These are phyloP conservation scores for Rhizopus delemar DNA, from an alignment of 371 early-diverging fungal species.

Conservation along the genomic window DNA sequence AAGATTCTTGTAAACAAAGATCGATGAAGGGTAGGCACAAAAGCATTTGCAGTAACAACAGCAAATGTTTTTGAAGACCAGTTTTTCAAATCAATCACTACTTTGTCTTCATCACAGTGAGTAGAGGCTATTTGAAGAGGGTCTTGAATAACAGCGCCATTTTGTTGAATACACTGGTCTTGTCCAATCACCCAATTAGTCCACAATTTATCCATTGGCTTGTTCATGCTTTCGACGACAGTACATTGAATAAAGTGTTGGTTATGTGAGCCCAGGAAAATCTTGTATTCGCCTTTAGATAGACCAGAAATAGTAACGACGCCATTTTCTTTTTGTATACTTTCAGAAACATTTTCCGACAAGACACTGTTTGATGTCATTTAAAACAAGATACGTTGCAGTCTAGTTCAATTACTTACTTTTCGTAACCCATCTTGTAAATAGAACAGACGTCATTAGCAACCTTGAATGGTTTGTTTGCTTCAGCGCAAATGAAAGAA, in stretches of 20 bases:
- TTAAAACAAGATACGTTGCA: background rate
- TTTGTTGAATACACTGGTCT: slow-evolving; percentile 7
- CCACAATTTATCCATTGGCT: slow-evolving; percentile 14
- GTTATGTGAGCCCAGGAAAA: slow-evolving; percentile 12
- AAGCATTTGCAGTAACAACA: slow-evolving; percentile 30
- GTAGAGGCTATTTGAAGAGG: slow-evolving; percentile 16
- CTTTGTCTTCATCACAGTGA: slow-evolving; percentile 9
- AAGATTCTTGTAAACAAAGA: slow-evolving; percentile 1
- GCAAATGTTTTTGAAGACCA: slow-evolving; percentile 25
- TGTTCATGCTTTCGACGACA: slow-evolving; percentile 4
- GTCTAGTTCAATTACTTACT: background rate
- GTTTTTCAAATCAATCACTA: slow-evolving; percentile 18
- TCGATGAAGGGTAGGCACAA: slow-evolving; percentile 22
- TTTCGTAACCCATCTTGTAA: background rate
- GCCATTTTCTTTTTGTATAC: slow-evolving; percentile 4
- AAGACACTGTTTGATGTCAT: background rate
- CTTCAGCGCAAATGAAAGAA: slow-evolving; percentile 26
- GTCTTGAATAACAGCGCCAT: background rate
- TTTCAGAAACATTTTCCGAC: background rate
- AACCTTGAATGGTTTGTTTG: slow-evolving; percentile 32
- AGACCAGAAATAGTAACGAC: slow-evolving; percentile 27
- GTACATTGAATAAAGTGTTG: slow-evolving; percentile 5
- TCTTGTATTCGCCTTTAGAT: slow-evolving; percentile 32
- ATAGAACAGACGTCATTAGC: background rate
- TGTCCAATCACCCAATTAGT: slow-evolving; percentile 21